Evolutionary conservation across 345 rosid genomes (phyloP).

Genomic region (Corchorus capsularis): DNA sequence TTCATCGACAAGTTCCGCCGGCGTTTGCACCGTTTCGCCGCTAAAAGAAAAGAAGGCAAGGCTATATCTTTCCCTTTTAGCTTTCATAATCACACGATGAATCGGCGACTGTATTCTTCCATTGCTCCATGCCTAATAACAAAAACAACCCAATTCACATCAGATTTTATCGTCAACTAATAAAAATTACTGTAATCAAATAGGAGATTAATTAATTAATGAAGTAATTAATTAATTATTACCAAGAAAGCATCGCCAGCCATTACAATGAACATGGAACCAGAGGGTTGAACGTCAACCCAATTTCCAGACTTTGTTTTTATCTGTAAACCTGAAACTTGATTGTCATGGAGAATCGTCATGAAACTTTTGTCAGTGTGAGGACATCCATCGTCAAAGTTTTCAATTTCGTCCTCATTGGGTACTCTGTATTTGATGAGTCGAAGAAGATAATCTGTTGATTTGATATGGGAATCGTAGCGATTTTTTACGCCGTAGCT

Average conservation of each 20-base stretch:
- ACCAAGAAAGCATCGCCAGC: constrained; percentile 67
- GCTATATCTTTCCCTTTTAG: constrained; percentile 11
- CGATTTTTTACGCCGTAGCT: constrained; percentile 45
- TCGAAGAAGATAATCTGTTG: constrained; percentile 45
- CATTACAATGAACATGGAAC: constrained; percentile 46
- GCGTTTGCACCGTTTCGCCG: constrained; percentile 5
- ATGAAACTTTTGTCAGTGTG: constrained; percentile 73
- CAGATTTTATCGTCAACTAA: neutral
- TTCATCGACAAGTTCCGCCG: constrained; percentile 5
- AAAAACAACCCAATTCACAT: neutral
- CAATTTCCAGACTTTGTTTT: constrained; percentile 45
- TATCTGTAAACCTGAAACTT: constrained; percentile 54
- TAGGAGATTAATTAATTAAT: no score
- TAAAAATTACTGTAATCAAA: no score
- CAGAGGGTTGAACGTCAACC: constrained; percentile 49
- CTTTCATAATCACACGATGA: constrained; percentile 12
- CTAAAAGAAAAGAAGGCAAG: constrained; percentile 10
- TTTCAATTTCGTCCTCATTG: constrained; percentile 34
- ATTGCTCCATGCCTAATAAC: constrained; percentile 21
- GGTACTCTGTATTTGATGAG: constrained; percentile 48
- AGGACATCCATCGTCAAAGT: constrained; percentile 21
- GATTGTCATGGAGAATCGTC: constrained; percentile 56
- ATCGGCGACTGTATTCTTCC: constrained; percentile 13
- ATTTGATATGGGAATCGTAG: constrained; percentile 33
- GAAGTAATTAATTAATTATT: no score